Percentiles rank a stretch among this genome's conserved stretches.
Evolutionary conservation across 106 monocot genomes (phyloP).

Genomic region (Acorus gramineus): DNA sequence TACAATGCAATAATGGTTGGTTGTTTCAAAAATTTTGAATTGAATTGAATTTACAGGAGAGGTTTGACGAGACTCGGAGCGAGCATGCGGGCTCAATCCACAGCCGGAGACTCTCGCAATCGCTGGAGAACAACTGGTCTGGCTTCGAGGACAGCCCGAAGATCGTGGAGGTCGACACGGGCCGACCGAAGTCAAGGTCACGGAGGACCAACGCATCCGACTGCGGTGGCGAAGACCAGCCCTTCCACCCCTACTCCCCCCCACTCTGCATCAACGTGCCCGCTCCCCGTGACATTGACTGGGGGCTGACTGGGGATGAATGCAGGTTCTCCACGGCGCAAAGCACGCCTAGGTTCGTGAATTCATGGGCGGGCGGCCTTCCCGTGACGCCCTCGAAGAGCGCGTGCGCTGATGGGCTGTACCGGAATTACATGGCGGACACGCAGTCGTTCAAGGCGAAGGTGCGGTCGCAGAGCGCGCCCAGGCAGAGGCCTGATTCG

Average conservation of each 20-base stretch:
- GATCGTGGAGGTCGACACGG: constrained; percentile 18
- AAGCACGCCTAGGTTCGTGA: constrained; percentile 12
- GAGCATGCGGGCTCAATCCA: too few species aligned
- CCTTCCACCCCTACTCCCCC: neutral
- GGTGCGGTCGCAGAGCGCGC: constrained; percentile 82
- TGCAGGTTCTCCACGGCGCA: constrained; percentile 16
- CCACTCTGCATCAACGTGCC: neutral
- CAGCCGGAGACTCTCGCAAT: constrained; percentile 13
- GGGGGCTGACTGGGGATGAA: constrained; percentile 15
- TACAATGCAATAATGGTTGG: too few species aligned
- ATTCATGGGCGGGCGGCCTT: neutral
- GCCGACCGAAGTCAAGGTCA: constrained; percentile 9
- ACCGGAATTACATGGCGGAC: constrained; percentile 60
- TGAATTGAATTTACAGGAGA: too few species aligned
- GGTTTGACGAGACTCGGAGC: too few species aligned
- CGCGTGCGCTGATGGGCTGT: too few species aligned
- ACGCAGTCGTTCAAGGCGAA: constrained; percentile 89
- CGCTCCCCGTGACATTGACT: neutral
- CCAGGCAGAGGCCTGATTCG: constrained; percentile 65
- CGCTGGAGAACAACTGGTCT: neutral
- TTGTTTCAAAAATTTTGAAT: neutral
- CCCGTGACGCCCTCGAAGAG: constrained; percentile 14
- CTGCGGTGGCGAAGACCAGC: neutral
- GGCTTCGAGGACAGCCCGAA: constrained; percentile 11
- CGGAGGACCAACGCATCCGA: neutral